Evolutionary conservation across 2,329 filamentous ascomycete genomes (phyloP).

Genomic region (Helminthosporium solani): DNA sequence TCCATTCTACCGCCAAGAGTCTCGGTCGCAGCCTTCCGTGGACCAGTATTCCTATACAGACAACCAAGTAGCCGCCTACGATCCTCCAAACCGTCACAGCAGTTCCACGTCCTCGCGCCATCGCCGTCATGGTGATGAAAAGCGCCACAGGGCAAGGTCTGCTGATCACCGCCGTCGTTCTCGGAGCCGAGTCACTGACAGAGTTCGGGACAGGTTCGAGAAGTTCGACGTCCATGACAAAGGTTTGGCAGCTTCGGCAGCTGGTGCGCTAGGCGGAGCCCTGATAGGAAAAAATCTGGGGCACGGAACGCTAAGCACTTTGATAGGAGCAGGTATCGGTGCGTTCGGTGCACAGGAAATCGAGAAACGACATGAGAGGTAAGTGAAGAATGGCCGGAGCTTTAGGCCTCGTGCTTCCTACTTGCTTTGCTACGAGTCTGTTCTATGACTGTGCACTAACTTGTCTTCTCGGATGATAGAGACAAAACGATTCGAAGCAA

Average conservation of each 20-base stretch:
- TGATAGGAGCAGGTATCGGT: slow-evolving; percentile 41
- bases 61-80: slow-evolving; percentile 20
- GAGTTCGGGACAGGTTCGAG: slow-evolving; percentile 40
- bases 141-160: slow-evolving; percentile 40
- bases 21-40: slow-evolving; percentile 37
- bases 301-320: slow-evolving; percentile 38
- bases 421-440: neutral
- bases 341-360: slow-evolving; percentile 33
- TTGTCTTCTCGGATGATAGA: slow-evolving; percentile 7
- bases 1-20: slow-evolving; percentile 37
- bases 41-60: slow-evolving; percentile 15
- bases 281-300: slow-evolving; percentile 35
- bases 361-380: slow-evolving; percentile 28
- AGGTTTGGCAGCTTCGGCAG: slow-evolving; percentile 37
- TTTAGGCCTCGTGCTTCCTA: slow-evolving; percentile 1
- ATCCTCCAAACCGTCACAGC: slow-evolving; percentile 28
- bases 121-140: slow-evolving; percentile 18
- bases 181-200: slow-evolving; percentile 35
- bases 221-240: slow-evolving; percentile 34
- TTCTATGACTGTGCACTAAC: slow-evolving; percentile 11
- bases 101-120: slow-evolving; percentile 22
- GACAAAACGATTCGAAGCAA: slow-evolving; percentile 11
- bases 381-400: slow-evolving; percentile 12
- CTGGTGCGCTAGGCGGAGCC: slow-evolving; percentile 43
- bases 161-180: slow-evolving; percentile 34